Evolutionary conservation across 2,329 filamentous ascomycete genomes (phyloP).

Genomic region (Penicillium occitanis): DNA sequence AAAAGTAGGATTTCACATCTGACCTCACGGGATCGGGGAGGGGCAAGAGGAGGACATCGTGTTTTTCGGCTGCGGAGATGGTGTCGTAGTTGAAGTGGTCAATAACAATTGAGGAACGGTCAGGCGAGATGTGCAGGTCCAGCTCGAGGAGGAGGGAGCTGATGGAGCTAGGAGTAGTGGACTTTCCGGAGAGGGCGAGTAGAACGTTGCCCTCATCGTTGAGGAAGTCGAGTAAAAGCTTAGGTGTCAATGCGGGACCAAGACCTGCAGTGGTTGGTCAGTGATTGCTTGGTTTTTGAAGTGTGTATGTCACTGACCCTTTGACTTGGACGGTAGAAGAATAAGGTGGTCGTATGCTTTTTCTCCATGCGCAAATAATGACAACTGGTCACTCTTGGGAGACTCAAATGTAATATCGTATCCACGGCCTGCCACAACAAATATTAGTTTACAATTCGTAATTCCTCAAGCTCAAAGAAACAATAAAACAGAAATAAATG

Average conservation of each 20-base stretch:
- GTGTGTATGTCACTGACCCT: constrained; percentile 57
- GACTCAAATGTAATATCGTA: constrained; percentile 79
- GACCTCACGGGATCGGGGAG: constrained; percentile 64
- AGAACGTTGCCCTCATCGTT: constrained; percentile 91
- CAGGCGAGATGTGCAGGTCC: constrained; percentile 81
- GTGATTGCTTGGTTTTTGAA: not conserved
- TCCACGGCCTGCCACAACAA: constrained; percentile 66
- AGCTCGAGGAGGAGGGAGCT: constrained; percentile 80
- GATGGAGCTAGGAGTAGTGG: constrained; percentile 69
- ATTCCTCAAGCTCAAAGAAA: not conserved
- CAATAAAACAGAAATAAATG: not conserved
- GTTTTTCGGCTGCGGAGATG: constrained; percentile 71
- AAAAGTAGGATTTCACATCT: constrained; percentile 76
- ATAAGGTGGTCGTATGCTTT: constrained; percentile 87
- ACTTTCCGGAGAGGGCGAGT: constrained; percentile 73
- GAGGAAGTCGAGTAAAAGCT: constrained; percentile 83
- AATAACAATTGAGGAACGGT: constrained; percentile 80
- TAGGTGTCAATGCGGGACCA: constrained; percentile 82
- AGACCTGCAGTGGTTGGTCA: constrained; percentile 60
- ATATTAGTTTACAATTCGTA: not conserved
- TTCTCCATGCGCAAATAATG: constrained; percentile 82
- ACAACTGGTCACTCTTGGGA: constrained; percentile 73
- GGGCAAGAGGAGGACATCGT: constrained; percentile 82
- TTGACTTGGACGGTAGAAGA: constrained; percentile 83
- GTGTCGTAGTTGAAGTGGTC: constrained; percentile 96